Evolutionary conservation across 192 early-diverging fungal species (phyloP).

Genomic region (Cladochytrium replicatum): DNA sequence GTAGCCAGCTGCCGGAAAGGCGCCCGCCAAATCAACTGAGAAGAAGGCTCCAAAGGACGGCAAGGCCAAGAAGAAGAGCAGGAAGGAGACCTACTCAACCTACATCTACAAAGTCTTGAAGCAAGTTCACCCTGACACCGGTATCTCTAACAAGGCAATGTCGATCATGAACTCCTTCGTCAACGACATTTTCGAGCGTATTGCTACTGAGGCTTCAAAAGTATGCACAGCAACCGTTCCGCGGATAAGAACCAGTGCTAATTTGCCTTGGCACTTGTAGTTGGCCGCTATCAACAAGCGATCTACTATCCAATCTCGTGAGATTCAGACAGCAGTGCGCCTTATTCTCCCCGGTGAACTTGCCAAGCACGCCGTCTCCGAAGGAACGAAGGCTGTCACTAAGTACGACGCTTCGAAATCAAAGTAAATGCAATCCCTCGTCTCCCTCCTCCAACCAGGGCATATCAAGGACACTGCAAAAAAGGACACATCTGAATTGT

Average conservation of each 20-base stretch:
- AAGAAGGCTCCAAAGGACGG: conserved; percentile 49
- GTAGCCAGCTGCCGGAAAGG: conserved; percentile 49
- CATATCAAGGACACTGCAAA: too few relatives aligned
- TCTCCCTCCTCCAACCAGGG: too few relatives aligned
- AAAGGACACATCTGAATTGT: too few relatives aligned
- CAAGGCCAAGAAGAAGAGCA: conserved; percentile 49
- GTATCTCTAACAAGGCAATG: conserved; percentile 98
- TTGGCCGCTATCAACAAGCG: conserved; percentile 90
- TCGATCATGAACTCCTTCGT: conserved; percentile 94
- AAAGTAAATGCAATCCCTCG: too few relatives aligned
- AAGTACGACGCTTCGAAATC: conserved; percentile 82
- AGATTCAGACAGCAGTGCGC: conserved; percentile 79
- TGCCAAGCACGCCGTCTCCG: conserved; percentile 94
- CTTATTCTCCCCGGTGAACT: conserved; percentile 85
- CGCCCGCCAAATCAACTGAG: conserved; percentile 63
- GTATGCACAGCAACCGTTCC: too few relatives aligned
- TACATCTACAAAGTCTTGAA: conserved; percentile 98
- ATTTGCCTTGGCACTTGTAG: too few relatives aligned
- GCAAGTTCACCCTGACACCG: conserved; percentile 94
- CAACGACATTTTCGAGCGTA: conserved; percentile 95
- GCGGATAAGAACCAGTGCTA: too few relatives aligned
- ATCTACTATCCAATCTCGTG: conserved; percentile 90
- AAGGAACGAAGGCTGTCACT: conserved; percentile 96
- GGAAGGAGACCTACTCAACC: conserved; percentile 85
- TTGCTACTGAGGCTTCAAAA: too few relatives aligned